phyloP scores from a whole-genome alignment of 2,329 filamentous ascomycete genomes.

The Basipetospora chlamydospora region DNA sequence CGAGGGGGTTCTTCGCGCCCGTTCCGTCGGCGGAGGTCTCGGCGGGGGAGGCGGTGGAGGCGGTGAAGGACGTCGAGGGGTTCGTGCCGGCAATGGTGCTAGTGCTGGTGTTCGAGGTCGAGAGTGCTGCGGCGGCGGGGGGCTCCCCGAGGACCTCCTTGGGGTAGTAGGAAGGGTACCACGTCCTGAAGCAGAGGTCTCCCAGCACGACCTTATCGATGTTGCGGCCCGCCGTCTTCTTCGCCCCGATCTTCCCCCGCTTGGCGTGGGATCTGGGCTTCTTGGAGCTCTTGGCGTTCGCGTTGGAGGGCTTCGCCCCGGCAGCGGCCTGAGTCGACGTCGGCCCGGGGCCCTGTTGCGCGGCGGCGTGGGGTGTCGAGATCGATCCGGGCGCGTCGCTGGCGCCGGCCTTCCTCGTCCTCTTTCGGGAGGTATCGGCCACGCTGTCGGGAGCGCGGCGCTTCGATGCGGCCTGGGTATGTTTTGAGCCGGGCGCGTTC shows the following conservation, averaged over 20 bases:
- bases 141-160: constrained; percentile 50
- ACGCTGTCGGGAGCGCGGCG: too few relatives aligned
- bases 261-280: constrained; percentile 17
- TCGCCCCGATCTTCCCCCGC: constrained; percentile 11
- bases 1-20: constrained; percentile 8
- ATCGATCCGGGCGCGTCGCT: neutral
- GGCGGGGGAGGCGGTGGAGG: too few relatives aligned
- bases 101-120: too few relatives aligned
- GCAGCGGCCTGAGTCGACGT: constrained; percentile 9
- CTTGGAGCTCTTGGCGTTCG: constrained; percentile 13
- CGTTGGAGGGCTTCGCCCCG: neutral
- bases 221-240: constrained; percentile 48
- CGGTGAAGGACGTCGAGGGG: constrained; percentile 15
- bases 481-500: constrained; percentile 3
- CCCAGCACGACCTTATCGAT: constrained; percentile 79
- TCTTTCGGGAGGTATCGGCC: too few relatives aligned
- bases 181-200: constrained; percentile 69
- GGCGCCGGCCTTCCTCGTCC: constrained; percentile 17
- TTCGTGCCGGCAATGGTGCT: too few relatives aligned
- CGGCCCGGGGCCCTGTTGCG: neutral
- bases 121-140: constrained; percentile 14
- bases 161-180: constrained; percentile 84
- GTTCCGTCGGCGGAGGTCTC: constrained; percentile 7
- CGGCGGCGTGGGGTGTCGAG: constrained; percentile 11
- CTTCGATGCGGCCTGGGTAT: constrained; percentile 20